phyloP scores from a whole-genome alignment of 2,329 filamentous ascomycete genomes.

The Capronia epimyces region DNA sequence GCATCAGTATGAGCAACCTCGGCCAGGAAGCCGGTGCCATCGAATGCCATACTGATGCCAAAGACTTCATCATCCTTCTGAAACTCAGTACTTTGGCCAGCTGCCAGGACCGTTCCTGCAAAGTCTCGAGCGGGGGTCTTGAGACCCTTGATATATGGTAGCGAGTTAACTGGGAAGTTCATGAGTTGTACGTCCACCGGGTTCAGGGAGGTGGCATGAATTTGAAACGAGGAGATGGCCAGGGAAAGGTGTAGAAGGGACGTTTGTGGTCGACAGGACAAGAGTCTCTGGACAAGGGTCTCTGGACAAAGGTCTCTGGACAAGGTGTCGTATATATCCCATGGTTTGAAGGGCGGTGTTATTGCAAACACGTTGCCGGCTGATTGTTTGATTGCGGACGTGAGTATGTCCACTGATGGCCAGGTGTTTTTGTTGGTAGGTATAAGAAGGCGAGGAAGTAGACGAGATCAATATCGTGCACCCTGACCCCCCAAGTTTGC shows the following conservation, averaged over 20 bases:
- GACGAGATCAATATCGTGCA: too few species aligned
- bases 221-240: conserved; percentile 13
- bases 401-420: too few species aligned
- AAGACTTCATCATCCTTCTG: conserved; percentile 19
- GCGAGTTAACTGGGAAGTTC: conserved; percentile 20
- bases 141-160: conserved; percentile 15
- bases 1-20: conserved; percentile 18
- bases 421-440: too few species aligned
- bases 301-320: conserved; percentile 20
- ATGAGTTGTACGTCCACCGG: conserved; percentile 24
- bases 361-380: conserved; percentile 8
- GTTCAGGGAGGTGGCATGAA: conserved; percentile 18
- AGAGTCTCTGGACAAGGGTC: conserved; percentile 22
- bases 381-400: too few species aligned
- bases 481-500: too few species aligned
- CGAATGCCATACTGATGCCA: conserved; percentile 13
- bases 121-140: conserved; percentile 21
- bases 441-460: too few species aligned
- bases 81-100: conserved; percentile 10
- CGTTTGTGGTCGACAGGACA: conserved; percentile 6
- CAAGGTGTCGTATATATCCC: conserved; percentile 18
- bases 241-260: conserved; percentile 13
- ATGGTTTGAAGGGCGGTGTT: conserved; percentile 16
- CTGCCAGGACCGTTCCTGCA: conserved; percentile 17
- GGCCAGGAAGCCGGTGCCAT: conserved; percentile 17